Base-by-base conservation (phyloP, 371 early-diverging fungal species). In the Rhizopus microsporus region DNA sequence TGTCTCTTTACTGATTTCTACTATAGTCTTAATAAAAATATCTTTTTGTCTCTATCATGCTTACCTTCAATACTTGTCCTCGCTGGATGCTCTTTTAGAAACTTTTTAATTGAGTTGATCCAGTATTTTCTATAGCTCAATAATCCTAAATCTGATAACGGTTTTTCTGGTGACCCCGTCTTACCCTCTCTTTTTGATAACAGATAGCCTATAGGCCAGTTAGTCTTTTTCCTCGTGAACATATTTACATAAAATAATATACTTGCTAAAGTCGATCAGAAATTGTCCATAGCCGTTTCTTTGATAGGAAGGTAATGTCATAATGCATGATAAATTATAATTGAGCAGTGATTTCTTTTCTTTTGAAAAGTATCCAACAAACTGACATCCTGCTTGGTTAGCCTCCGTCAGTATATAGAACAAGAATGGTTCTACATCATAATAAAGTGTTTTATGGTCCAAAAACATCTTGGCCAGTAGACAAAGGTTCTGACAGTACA, bases 331-430 rank as follows among this genome's bases (percentile, higher is more conserved):
- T 5, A 99, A 80, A 65, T 99, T 99, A 74, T 99, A 99, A 17
- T 93, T 90, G 48, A 87, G 78, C 6, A 80, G 72, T 1, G 90
- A 92, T 35, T 88, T 84, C 40, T 53, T 56, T 74, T 82, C 91
- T 79, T 99, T 99, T 30, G 97, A 97, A 77, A 99, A 99, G 65
- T 99, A 99, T 2, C 99, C 99, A 7, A 99, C 93, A 68, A 99
- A 89, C 62, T 97, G 95, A 65, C 88, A 92, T 2, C 96, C 97
- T 8, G 71, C 34, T 4, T 84, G 82, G 50, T 94, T 93, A 6
- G 72, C 76, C 61, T 89, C 86, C 7, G 92, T 91, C 83, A 99
- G 83, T 34, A 99, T 82, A 71, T 99, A 99, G 64, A 99, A 99
- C 54, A 99, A 71, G 71, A 99, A 99, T 0, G 99, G 98, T 60